Conservation (phyloP, 345 rosid species). For the Laguncularia racemosa region DNA sequence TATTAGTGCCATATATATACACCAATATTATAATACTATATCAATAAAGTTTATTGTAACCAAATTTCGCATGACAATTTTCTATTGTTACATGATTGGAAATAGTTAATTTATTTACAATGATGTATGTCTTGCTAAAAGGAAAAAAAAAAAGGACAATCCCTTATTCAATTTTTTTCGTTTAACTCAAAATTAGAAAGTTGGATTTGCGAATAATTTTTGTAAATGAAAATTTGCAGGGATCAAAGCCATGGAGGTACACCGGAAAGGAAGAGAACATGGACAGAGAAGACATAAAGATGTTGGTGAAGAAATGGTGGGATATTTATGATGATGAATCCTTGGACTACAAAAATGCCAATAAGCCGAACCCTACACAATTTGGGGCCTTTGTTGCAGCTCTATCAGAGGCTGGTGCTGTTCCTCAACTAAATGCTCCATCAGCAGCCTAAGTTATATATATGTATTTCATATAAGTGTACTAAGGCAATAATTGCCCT, state of each 20-base stretch:
- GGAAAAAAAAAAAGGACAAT: neutral
- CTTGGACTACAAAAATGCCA: slow-evolving; percentile 32
- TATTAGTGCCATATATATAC: no score
- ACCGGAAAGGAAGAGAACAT: slow-evolving; percentile 49
- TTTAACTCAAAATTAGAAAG: neutral
- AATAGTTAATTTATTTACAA: no score
- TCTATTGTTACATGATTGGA: no score
- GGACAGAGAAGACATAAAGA: slow-evolving; percentile 51
- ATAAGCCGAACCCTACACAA: slow-evolving; percentile 7
- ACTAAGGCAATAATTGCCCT: no score
- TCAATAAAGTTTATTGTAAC: no score
- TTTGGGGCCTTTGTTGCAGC: slow-evolving; percentile 15
- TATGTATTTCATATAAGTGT: neutral
- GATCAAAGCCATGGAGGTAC: slow-evolving; percentile 67
- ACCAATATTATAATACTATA: no score
- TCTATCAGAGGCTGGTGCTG: slow-evolving; percentile 4
- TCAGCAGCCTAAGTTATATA: slow-evolving; percentile 31
- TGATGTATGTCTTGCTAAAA: no score
- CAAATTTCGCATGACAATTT: no score
- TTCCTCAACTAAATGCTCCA: slow-evolving; percentile 14
- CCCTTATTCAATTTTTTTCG: neutral
- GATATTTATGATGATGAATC: slow-evolving; percentile 40
- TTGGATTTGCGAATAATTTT: neutral
- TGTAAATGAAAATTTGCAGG: slow-evolving; percentile 22
- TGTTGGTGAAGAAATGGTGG: slow-evolving; percentile 59